These are phyloP conservation scores for Luffa aegyptiaca DNA, from an alignment of 306 rosid genomes.

Conservation along the genomic window DNA sequence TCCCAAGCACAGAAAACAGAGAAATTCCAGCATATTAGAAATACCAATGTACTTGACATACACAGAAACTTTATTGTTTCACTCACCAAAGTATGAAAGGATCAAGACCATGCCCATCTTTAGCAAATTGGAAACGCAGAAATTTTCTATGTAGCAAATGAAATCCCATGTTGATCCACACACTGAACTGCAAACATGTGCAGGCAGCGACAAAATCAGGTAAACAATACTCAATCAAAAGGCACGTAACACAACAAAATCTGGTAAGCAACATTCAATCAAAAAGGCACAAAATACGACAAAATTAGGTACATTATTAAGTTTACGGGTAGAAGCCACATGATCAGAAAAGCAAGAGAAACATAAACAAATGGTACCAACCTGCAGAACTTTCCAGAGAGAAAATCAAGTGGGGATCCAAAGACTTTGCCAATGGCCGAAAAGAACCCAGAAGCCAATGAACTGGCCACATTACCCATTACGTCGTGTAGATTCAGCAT, in stretches of 20 bases:
- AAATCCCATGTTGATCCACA: slow-evolving; percentile 75
- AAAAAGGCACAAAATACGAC: neutral
- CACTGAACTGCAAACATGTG: slow-evolving; percentile 30
- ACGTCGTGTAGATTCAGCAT: neutral
- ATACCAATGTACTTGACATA: neutral
- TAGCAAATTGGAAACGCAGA: slow-evolving; percentile 51
- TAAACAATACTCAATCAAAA: neutral
- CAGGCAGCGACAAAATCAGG: neutral
- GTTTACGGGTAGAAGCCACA: neutral
- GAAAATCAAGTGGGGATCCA: slow-evolving; percentile 44
- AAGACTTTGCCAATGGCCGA: slow-evolving; percentile 32
- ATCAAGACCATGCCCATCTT: slow-evolving; percentile 39
- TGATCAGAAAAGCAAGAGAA: neutral
- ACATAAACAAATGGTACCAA: neutral
- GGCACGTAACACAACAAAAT: neutral
- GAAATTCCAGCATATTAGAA: neutral
- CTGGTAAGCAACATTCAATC: neutral
- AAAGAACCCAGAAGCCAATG: slow-evolving; percentile 40
- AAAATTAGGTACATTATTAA: neutral
- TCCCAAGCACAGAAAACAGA: neutral
- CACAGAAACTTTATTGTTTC: neutral
- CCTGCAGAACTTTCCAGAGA: slow-evolving; percentile 71
- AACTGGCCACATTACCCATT: slow-evolving; percentile 48
- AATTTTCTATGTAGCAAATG: slow-evolving; percentile 44
- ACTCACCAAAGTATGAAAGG: slow-evolving; percentile 55